Percentiles rank a stretch among this genome's conserved stretches.
phyloP scores from a whole-genome alignment of 73 alveolate genomes.

The Tetrahymena malaccensis region DNA sequence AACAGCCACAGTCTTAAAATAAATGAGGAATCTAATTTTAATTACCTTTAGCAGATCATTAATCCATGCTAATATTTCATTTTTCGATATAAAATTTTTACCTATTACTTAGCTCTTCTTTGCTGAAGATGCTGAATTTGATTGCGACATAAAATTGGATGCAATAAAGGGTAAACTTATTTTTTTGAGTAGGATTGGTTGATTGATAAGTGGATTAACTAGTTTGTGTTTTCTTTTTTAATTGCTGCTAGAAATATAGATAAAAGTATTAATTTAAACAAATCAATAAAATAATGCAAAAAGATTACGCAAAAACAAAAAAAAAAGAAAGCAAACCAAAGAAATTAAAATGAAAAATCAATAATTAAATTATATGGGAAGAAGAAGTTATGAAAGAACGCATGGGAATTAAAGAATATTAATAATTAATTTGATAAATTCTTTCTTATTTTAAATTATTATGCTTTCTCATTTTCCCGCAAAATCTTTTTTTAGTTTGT shows the following conservation, averaged over 20 bases:
- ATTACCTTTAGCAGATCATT: neutral
- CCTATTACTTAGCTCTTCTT: neutral
- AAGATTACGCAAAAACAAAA: neutral
- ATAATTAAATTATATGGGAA: neutral
- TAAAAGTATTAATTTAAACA: neutral
- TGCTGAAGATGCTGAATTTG: neutral
- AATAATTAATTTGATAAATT: neutral
- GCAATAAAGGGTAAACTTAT: neutral
- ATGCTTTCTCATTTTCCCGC: neutral
- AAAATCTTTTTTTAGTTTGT: neutral
- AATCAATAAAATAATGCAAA: neutral
- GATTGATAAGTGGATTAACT: neutral
- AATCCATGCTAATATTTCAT: neutral
- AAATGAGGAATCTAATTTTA: neutral
- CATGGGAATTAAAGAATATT: neutral
- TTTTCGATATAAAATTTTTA: neutral
- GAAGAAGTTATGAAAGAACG: neutral
- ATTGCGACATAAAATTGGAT: neutral
- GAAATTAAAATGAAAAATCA: neutral
- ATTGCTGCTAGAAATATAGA: neutral
- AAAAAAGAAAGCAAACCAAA: neutral
- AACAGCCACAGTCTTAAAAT: neutral
- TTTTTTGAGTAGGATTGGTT: neutral
- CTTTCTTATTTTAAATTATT: neutral
- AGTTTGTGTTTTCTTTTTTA: neutral